Base-by-base conservation (phyloP, 2,329 filamentous ascomycete species). In the Coniochaeta sp. region DNA sequence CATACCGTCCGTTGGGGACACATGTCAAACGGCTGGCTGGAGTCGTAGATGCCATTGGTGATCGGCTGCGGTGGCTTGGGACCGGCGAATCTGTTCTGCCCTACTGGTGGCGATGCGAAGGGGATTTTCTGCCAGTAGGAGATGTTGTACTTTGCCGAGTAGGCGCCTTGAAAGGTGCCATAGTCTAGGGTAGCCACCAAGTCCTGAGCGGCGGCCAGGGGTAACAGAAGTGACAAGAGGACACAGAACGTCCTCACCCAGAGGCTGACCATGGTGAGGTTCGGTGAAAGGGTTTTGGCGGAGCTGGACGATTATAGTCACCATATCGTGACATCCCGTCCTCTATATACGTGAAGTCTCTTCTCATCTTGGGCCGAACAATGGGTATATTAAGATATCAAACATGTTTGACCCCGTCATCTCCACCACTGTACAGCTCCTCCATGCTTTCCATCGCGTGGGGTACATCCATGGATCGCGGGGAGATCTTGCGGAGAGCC, bases 111-210 rank as follows among this genome's bases (percentile, higher is more conserved):
- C 12, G 79, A 77, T 5, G 77, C 81, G 57, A 78, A 85, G 14
- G 81, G 81, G 48, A 85, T 82, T 57, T 78, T 82, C 55, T 74
- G 76, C 65, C 74, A 84, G 64, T 82, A 80, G 24, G 73, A 77
- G 38, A 83, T 73, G 58, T 83, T 81, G 59, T 82, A 82, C 3
- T 62, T 58, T 7, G 65, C 55, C 16, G 73, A 73, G 57, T 78
- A 78, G 45, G 73, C 71, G 16, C 80, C 79, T 56, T 72, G 67
- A 55, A 83, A 81, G 16, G 67, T 71, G 26, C 75, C 75, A 57
- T 78, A 78, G 61, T 74, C 70, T 6, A 78, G 67, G 3, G 58
- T 56, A 6, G 71, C 68, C 14, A 71, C 57, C 27, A 74, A 68
- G 28, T 68, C 53, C 18, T 42, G 38, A 10, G 38, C 38, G 4